Base-by-base conservation (phyloP, 441 rosid genomes). In the Pelargonium fulgidum region DNA sequence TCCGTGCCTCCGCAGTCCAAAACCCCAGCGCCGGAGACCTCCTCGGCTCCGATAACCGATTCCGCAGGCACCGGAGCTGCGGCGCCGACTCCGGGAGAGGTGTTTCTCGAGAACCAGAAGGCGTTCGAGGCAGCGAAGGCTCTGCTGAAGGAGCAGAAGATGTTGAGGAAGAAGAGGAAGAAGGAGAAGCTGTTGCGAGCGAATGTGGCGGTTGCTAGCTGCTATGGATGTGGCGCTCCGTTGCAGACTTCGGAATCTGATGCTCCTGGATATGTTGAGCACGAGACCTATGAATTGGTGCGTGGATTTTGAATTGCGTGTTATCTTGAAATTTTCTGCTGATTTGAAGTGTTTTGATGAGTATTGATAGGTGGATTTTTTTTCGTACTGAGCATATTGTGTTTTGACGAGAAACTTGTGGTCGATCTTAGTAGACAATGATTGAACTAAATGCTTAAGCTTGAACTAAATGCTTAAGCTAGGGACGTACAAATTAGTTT, bases 151-250 rank as follows among this genome's bases (percentile, higher is more conserved):
- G 87, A 81, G 77, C 73, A 84, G 80, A 86, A 75, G 71, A 75
- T 73, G 72, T 78, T 7, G 0, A 26, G 41, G 70, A 70, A 9
- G 62, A 66, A 70, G 73, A 82, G 74, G 77, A 79, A 70, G 26
- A 78, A 67, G 52, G 83, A 70, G 36, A 77, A 68, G 78, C 70
- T 77, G 16, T 64, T 83, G 73, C 87, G 80, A 66, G 74, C 78
- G 29, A 82, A 77, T 14, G 73, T 85, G 0, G 82, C 77, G 0
- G 76, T 82, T 33, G 81, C 87, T 9, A 75, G 83, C 76, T 93
- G 99, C 64, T 93, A 93, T 48, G 99, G 99, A 0, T 91, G 99
- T 56, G 96, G 99, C 72, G 96, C 99, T 80, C 96, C 97, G 42
- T 83, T 93, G 85, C 97, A 91, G 77, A 91, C 93, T 1, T 72